A percentile compares a stretch with the other conserved stretches of the same genome.
phyloP scores from a whole-genome alignment of 2,329 filamentous ascomycete species.

The Neurospora sp. region DNA sequence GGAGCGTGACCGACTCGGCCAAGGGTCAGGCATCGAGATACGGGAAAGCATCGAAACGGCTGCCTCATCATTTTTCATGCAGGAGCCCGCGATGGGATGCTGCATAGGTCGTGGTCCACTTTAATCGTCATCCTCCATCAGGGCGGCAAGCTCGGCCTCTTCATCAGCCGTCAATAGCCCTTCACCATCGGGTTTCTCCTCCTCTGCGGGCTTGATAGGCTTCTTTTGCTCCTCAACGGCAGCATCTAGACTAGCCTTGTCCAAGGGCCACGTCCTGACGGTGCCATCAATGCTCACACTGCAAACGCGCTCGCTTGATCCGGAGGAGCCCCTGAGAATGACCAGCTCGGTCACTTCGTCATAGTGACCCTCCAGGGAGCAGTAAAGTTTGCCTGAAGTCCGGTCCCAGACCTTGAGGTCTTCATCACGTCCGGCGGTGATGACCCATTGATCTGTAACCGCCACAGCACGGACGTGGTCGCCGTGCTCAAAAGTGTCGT shows the following conservation, averaged over 20 bases:
- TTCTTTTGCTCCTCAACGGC: conserved; percentile 39
- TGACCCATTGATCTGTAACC: conserved; percentile 64
- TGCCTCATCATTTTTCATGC: background rate
- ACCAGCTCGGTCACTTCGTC: conserved; percentile 84
- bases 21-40: background rate
- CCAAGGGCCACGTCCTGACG: conserved; percentile 72
- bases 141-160: conserved; percentile 77
- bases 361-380: conserved; percentile 73
- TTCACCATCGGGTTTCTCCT: conserved; percentile 33
- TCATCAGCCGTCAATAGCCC: conserved; percentile 72
- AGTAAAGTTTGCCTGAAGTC: conserved; percentile 61
- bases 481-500: conserved; percentile 68
- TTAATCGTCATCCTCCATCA: conserved; percentile 65
- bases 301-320: conserved; percentile 44
- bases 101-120: conserved; percentile 2
- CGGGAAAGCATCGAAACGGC: background rate
- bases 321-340: conserved; percentile 38
- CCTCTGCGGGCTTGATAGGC: conserved; percentile 40
- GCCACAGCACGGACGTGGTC: conserved; percentile 83
- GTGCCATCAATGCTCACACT: conserved; percentile 90
- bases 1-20: background rate
- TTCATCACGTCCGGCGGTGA: conserved; percentile 87
- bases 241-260: conserved; percentile 45
- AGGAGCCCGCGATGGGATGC: background rate
- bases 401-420: conserved; percentile 85